phyloP scores from a whole-genome alignment of 805 yeast genomes.

The Yarrowia alimentaria region DNA sequence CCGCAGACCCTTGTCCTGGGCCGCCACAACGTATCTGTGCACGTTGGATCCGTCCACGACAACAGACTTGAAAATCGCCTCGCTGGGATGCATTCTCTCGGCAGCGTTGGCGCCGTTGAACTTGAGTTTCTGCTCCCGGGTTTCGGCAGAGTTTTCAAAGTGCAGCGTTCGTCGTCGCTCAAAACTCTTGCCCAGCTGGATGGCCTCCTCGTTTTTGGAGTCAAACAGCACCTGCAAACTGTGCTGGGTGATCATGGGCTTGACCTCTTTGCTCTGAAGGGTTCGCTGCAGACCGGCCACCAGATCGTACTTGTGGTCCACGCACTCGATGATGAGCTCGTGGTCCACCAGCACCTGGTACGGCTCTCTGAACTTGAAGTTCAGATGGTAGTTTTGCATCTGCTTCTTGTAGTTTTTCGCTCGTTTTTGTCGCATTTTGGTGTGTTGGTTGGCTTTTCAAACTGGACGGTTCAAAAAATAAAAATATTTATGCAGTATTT shows the following conservation, averaged over 20 bases:
- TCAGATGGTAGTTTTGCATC: slow-evolving; percentile 76
- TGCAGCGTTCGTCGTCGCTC: slow-evolving; percentile 96
- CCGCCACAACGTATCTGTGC: slow-evolving; percentile 86
- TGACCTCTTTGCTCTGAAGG: slow-evolving; percentile 64
- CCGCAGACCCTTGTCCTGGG: slow-evolving; percentile 73
- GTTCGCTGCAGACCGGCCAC: slow-evolving; percentile 77
- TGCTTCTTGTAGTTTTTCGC: slow-evolving; percentile 93
- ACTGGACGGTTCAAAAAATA: background rate
- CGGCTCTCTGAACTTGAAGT: slow-evolving; percentile 92
- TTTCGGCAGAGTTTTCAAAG: slow-evolving; percentile 36
- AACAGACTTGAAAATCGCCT: slow-evolving; percentile 26
- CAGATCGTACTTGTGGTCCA: slow-evolving; percentile 70
- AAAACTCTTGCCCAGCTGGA: slow-evolving; percentile 72
- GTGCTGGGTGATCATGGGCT: slow-evolving; percentile 89
- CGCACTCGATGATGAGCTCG: slow-evolving; percentile 64
- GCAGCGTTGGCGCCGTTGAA: slow-evolving; percentile 13
- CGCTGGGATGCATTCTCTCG: slow-evolving; percentile 11
- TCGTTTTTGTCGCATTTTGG: slow-evolving; percentile 87
- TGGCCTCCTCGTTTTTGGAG: slow-evolving; percentile 69
- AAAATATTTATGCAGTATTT: slow-evolving; percentile 21
- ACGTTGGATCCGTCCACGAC: slow-evolving; percentile 53
- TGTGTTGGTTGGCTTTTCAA: background rate
- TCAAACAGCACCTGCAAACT: slow-evolving; percentile 83
- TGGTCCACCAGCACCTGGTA: slow-evolving; percentile 88
- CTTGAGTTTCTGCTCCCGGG: slow-evolving; percentile 22